These are phyloP conservation scores for Heracleum sosnowskyi DNA, from an alignment of 129 eudicot species.

Conservation along the genomic window DNA sequence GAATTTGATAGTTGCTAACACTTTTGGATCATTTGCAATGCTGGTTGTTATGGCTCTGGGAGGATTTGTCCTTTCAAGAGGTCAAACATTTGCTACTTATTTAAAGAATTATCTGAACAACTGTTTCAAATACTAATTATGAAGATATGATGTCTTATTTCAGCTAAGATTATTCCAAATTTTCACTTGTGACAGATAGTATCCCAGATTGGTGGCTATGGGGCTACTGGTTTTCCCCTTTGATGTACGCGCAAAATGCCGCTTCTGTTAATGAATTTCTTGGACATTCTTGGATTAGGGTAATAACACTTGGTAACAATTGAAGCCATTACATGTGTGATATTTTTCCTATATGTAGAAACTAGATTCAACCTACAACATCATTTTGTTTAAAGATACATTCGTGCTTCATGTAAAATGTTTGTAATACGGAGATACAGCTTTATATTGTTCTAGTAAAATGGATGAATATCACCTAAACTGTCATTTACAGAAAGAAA, in stretches of 20 bases:
- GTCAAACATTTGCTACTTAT: conserved; percentile 19
- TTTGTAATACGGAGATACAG: neutral
- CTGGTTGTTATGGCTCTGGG: conserved; percentile 93
- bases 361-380: neutral
- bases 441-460: neutral
- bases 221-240: conserved; percentile 98
- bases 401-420: neutral
- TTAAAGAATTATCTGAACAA: neutral
- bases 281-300: conserved; percentile 69
- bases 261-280: conserved; percentile 86
- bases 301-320: conserved; percentile 1
- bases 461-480: neutral
- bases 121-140: neutral
- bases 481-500: too few species aligned
- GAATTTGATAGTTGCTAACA: conserved; percentile 84
- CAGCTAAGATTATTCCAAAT: neutral
- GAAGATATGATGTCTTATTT: neutral
- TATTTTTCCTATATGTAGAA: neutral
- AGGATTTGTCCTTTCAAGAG: conserved; percentile 91
- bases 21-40: conserved; percentile 96
- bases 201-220: conserved; percentile 97
- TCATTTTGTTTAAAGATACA: neutral
- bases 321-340: neutral
- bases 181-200: conserved; percentile 43
- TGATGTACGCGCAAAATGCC: conserved; percentile 96